Percentiles rank a stretch among this genome's conserved stretches.
These are phyloP conservation scores for Eimeria nieschulzi DNA, from an alignment of 169 alveolate genomes.

Conservation along the genomic window DNA sequence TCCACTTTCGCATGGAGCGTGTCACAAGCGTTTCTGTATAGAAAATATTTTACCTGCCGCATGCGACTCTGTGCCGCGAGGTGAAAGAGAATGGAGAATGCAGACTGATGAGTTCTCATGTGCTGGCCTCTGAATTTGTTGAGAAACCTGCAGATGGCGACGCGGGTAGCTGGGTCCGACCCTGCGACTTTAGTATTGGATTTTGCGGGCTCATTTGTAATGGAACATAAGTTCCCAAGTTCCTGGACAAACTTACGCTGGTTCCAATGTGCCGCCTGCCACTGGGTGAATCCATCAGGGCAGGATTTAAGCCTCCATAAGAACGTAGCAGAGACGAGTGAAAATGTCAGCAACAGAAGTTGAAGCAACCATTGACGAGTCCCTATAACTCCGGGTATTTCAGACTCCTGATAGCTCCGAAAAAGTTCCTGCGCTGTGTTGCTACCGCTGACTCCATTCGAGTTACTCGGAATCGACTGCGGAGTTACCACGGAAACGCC, in stretches of 20 bases:
- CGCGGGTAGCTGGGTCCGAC: background rate
- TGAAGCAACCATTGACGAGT: slow-evolving; percentile 57
- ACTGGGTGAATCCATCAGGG: background rate
- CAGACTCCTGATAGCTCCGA: slow-evolving; percentile 37
- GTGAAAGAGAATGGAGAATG: slow-evolving; percentile 46
- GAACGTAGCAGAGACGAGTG: slow-evolving; percentile 22
- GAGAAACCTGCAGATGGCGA: slow-evolving; percentile 50
- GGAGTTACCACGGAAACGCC: slow-evolving; percentile 21
- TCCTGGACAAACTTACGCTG: background rate
- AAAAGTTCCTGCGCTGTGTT: slow-evolving; percentile 5
- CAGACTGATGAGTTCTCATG: slow-evolving; percentile 44
- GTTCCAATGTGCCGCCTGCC: background rate
- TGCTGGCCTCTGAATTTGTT: slow-evolving; percentile 19
- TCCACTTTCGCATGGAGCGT: slow-evolving; percentile 62
- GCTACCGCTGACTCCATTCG: background rate
- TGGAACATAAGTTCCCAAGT: slow-evolving; percentile 26
- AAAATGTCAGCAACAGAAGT: background rate
- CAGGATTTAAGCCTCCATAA: slow-evolving; percentile 3
- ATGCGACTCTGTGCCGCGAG: slow-evolving; percentile 63
- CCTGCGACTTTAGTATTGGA: slow-evolving; percentile 1
- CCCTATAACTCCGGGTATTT: background rate
- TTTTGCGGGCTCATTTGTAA: background rate
- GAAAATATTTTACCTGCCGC: slow-evolving; percentile 3
- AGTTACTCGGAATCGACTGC: slow-evolving; percentile 1
- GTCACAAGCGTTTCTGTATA: slow-evolving; percentile 28